phyloP scores from a whole-genome alignment of 352 stramenopile genomes.

The Peronospora farinosa region DNA sequence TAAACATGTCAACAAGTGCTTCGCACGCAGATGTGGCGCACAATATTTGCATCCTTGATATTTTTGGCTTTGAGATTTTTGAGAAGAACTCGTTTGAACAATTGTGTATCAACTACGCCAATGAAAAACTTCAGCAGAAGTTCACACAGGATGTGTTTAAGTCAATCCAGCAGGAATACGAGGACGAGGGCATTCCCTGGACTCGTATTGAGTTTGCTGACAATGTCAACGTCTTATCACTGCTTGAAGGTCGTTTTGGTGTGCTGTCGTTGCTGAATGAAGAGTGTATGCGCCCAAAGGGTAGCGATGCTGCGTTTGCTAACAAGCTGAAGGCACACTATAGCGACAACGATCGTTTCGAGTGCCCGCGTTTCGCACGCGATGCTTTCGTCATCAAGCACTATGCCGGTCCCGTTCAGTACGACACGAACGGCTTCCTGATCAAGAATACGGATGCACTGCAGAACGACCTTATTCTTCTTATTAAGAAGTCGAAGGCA shows the following conservation, averaged over 20 bases:
- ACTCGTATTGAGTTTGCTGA: conserved; percentile 88
- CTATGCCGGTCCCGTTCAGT: conserved; percentile 93
- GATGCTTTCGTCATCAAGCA: conserved; percentile 93
- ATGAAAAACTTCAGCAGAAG: conserved; percentile 92
- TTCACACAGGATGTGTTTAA: conserved; percentile 95
- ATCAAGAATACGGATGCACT: conserved; percentile 96
- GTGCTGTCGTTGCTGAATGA: conserved; percentile 93
- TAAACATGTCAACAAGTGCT: conserved; percentile 77
- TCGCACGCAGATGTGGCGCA: conserved; percentile 41
- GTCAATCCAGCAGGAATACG: conserved; percentile 92
- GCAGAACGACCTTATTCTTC: conserved; percentile 87
- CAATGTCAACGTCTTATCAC: conserved; percentile 87
- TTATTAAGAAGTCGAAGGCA: conserved; percentile 66
- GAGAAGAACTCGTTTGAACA: conserved; percentile 95
- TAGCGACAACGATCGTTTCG: conserved; percentile 84
- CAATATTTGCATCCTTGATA: conserved; percentile 92
- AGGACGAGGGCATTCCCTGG: conserved; percentile 91
- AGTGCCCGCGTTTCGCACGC: conserved; percentile 70
- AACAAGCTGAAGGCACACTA: conserved; percentile 88
- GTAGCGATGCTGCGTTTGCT: conserved; percentile 77
- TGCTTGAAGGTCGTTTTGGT: conserved; percentile 84
- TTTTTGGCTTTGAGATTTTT: conserved; percentile 98
- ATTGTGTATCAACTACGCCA: conserved; percentile 95
- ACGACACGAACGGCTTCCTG: conserved; percentile 91
- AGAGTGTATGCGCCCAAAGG: conserved; percentile 86